Evolutionary conservation across 305 asterid genomes (phyloP), one percentile per base, ranked within the genome.

Genomic region (Coffea humblotiana): DNA sequence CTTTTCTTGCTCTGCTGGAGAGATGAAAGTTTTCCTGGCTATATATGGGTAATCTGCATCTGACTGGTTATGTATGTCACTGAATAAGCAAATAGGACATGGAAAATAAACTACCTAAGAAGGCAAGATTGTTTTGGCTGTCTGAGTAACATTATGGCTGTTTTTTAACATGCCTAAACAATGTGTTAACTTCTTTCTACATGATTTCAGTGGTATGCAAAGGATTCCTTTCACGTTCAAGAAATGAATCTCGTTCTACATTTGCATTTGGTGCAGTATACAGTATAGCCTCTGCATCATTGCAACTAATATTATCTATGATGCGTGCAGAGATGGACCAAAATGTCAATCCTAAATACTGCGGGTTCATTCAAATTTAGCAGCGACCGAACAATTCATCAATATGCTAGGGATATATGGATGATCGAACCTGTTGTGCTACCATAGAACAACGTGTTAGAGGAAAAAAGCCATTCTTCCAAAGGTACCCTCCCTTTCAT

Each of bases 401-500:
- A 91, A 78, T 90, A 91, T 79, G 96, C 96, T 3, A 84, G 88
- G 85, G 94, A 91, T 4, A 90, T 90, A 81, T 91, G 96, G 96
- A 82, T 61, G 90, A 88, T 88, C 54, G 90, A 91, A 72, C 91
- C 94, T 76, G 82, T 88, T 70, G 69, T 82, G 64, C 82, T 90
- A 69, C 92, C 92, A 25, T 90, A 81, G 79, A 58, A 77, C 12
- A 45, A 27, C 71, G 58, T 25, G 48, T 54, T 63, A 0, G 76
- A 77, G 83, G 71, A n/a, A 47, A 73, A 40, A 73, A 77, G 47
- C 83, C 82, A 70, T 73, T 23, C 74, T 74, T 82, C 49, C 37
- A 48, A 66, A 81, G 89, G 52, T 78, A 74, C 47, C 27, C 21
- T 43, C 54, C 60, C 49, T 29, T 43, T 23, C 15, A 19, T 21